Evolutionary conservation across 108 stramenopile species (phyloP), one percentile per base, ranked within the genome.

Genomic region (Nitzschia palea): DNA sequence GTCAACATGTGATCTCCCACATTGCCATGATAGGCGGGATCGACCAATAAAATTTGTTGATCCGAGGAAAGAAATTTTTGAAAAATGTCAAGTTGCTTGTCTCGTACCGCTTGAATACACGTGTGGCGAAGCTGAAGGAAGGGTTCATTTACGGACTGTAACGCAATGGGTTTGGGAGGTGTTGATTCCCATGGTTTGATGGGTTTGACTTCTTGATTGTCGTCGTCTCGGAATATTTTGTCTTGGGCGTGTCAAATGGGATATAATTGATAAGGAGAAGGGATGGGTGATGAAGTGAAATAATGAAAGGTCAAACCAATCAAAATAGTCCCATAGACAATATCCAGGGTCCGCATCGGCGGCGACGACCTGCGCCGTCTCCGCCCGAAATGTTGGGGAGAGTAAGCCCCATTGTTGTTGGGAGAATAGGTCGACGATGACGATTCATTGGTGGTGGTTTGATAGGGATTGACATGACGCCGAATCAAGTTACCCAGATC

Each of bases 1-100:
- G 67, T 69, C 20, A 76, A 20, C 75, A 76, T 76, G 45, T 64
- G 61, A 45, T 76, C 75, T n/a, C 75, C 75, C 23, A 76, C 75
- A 58, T 76, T 76, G 42, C 44, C 17, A 58, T 76, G 75, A 43
- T 69, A 76, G 14, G 68, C 75, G 2, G 75, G 75, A 64, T 76
- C 68, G 3, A 76, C 68, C 48, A 76, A 27, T 29, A 76, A 57
- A 20, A 64, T 45, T 20, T 31, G 65, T 14, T 23, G 25, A 2
- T 23, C 31, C 2, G 25, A 12, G 17, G 34, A 9, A 36, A 60
- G 30, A 17, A 60, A 12, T 26, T 60, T 10, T 17, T 27, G 26
- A 12, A 61, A 27, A 27, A 70, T 20, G 20, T 45, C 22, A 12
- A 47, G 17, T 14, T 60, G 58, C n/a, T 20, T 43, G 30, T 30